These are phyloP conservation scores for Phytopythium ostracodes DNA, from an alignment of 352 stramenopile species.

Conservation along the genomic window DNA sequence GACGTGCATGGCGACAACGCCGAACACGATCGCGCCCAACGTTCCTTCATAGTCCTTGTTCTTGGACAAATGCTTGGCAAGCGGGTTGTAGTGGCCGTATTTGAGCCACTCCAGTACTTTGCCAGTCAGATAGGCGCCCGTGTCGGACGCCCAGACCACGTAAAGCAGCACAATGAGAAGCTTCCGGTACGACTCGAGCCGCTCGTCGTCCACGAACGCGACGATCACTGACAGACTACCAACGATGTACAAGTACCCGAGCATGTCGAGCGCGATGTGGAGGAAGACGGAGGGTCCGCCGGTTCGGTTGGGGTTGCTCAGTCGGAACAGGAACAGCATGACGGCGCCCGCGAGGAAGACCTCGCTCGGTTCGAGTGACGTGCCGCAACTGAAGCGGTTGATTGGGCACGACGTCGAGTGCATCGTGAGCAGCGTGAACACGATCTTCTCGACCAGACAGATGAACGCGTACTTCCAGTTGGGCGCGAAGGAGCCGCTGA, in stretches of 20 bases:
- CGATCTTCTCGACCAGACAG: constrained; percentile 57
- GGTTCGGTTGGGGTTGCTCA: constrained; percentile 24
- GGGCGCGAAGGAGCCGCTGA: constrained; percentile 53
- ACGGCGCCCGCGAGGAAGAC: constrained; percentile 50
- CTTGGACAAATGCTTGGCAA: constrained; percentile 89
- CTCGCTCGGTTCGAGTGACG: constrained; percentile 39
- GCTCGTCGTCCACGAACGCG: constrained; percentile 60
- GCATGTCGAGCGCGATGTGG: constrained; percentile 54
- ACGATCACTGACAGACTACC: constrained; percentile 57
- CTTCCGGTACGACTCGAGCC: constrained; percentile 7
- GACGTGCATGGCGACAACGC: constrained; percentile 86
- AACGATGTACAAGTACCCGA: constrained; percentile 73
- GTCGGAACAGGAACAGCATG: constrained; percentile 52
- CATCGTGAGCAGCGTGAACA: constrained; percentile 67
- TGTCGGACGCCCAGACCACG: constrained; percentile 84
- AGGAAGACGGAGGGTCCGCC: constrained; percentile 20
- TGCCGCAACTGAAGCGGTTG: constrained; percentile 65
- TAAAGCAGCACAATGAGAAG: constrained; percentile 51
- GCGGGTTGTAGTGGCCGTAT: constrained; percentile 74
- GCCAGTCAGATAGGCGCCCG: constrained; percentile 92
- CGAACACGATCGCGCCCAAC: constrained; percentile 70
- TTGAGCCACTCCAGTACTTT: constrained; percentile 81
- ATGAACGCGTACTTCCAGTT: constrained; percentile 70
- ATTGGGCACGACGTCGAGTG: constrained; percentile 63
- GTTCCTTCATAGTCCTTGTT: constrained; percentile 97